phyloP scores from a whole-genome alignment of 2,329 filamentous ascomycete genomes.

The Botrytis deweyae region DNA sequence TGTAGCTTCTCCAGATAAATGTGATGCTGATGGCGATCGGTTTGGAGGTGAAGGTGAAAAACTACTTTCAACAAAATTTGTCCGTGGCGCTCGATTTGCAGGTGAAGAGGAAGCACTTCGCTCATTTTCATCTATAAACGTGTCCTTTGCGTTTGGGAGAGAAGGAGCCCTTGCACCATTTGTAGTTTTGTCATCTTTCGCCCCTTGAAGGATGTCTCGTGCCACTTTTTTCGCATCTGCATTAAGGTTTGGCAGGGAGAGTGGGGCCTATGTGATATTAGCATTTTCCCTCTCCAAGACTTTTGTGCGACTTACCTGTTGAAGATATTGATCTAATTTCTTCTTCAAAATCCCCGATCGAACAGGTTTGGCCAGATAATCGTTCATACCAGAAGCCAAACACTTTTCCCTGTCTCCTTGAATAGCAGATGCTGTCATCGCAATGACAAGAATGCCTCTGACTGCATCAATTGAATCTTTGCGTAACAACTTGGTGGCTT shows the following conservation, averaged over 20 bases:
- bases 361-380: slow-evolving; percentile 95
- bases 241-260: slow-evolving; percentile 32
- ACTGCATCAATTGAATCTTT: slow-evolving; percentile 74
- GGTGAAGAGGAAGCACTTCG: not conserved
- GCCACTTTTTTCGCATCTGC: slow-evolving; percentile 33
- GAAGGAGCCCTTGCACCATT: not conserved
- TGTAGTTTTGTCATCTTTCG: not conserved
- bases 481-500: slow-evolving; percentile 81
- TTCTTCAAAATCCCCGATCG: slow-evolving; percentile 80
- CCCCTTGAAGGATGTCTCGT: slow-evolving; percentile 28
- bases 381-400: slow-evolving; percentile 94
- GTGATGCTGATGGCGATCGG: not conserved
- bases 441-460: slow-evolving; percentile 84
- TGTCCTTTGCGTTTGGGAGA: not conserved
- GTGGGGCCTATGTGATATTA: slow-evolving; percentile 27
- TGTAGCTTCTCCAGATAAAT: not conserved
- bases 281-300: not conserved
- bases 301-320: slow-evolving; percentile 31
- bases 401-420: slow-evolving; percentile 94
- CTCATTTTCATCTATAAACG: slow-evolving; percentile 1
- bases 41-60: not conserved
- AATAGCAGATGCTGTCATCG: slow-evolving; percentile 95
- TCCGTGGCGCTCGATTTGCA: not conserved
- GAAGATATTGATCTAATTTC: slow-evolving; percentile 71
- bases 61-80: not conserved